phyloP scores from a whole-genome alignment of 129 eudicot species.

The Lactuca sativa region DNA sequence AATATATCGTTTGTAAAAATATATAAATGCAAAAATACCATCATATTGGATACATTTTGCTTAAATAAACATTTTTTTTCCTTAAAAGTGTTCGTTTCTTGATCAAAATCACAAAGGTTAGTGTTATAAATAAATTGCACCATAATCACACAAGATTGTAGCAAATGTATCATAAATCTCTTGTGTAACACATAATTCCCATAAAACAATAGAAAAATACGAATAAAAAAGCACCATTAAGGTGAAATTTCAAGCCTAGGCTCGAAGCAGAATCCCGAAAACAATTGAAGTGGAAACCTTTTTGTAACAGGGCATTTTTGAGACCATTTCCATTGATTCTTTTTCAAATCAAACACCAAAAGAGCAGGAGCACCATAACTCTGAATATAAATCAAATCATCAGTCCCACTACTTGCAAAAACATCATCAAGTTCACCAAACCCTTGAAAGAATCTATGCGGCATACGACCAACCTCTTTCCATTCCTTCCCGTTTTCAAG shows the following conservation, averaged over 20 bases:
- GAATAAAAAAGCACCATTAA: constrained; percentile 8
- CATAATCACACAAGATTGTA: constrained; percentile 21
- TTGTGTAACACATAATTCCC: constrained; percentile 28
- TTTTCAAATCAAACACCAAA: constrained; percentile 63
- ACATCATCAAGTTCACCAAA: constrained; percentile 98
- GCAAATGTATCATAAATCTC: constrained; percentile 24
- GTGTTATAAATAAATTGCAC: constrained; percentile 19
- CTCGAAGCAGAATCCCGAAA: constrained; percentile 94
- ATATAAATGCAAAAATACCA: background rate
- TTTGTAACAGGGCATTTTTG: constrained; percentile 89
- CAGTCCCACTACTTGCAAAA: constrained; percentile 91
- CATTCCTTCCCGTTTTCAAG: constrained; percentile 65
- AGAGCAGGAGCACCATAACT: constrained; percentile 94
- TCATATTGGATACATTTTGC: background rate
- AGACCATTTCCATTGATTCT: constrained; percentile 88
- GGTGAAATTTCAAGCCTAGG: constrained; percentile 85
- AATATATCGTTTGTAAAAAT: background rate
- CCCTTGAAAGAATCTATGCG: constrained; percentile 86
- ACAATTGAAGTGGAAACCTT: constrained; percentile 93
- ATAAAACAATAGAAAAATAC: constrained; percentile 12
- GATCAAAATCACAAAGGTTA: constrained; percentile 22
- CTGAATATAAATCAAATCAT: constrained; percentile 80
- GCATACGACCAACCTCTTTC: constrained; percentile 89
- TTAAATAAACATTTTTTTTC: background rate
- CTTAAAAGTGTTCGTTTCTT: background rate